Evolutionary conservation across 2,329 filamentous ascomycete species (phyloP).

Genomic region (Purpureocillium lavendulum): DNA sequence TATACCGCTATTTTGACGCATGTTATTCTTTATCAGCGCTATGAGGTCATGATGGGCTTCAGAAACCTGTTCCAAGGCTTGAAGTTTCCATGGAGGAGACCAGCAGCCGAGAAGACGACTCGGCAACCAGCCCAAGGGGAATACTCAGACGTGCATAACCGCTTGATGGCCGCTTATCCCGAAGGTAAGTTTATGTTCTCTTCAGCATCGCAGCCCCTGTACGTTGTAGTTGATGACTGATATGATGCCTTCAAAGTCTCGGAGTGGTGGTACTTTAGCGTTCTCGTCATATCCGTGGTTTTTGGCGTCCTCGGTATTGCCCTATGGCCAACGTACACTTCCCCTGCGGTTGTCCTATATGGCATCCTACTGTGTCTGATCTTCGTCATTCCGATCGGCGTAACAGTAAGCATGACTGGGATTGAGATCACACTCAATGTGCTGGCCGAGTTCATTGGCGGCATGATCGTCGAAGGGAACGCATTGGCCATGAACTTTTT

Average conservation of each 20-base stretch:
- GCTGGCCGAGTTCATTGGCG: conserved; percentile 39
- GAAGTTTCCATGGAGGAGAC: conserved; percentile 7
- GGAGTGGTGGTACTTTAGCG: conserved; percentile 36
- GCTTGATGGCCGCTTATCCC: conserved; percentile 36
- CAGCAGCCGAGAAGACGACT: conserved; percentile 15
- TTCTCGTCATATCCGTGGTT: conserved; percentile 19
- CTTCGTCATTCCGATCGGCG: conserved; percentile 35
- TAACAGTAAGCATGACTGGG: conserved; percentile 34
- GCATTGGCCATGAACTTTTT: conserved; percentile 39
- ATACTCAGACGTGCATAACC: conserved; percentile 31
- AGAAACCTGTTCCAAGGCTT: conserved; percentile 19
- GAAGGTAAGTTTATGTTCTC: no score
- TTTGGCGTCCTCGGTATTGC: conserved; percentile 26
- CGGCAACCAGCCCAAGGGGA: conserved; percentile 6
- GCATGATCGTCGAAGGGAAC: conserved; percentile 31
- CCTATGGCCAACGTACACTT: conserved; percentile 33
- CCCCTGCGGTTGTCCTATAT: conserved; percentile 32
- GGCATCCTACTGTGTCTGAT: conserved; percentile 31
- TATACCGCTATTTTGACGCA: conserved; percentile 32
- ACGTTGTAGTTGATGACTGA: not conserved
- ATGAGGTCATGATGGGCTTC: conserved; percentile 28
- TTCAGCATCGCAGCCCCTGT: no score
- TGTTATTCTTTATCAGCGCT: conserved; percentile 28
- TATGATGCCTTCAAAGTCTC: conserved; percentile 19
- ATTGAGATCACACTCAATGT: conserved; percentile 33